Base-by-base conservation (phyloP, 306 rosid genomes). In the Acacia crassicarpa region DNA sequence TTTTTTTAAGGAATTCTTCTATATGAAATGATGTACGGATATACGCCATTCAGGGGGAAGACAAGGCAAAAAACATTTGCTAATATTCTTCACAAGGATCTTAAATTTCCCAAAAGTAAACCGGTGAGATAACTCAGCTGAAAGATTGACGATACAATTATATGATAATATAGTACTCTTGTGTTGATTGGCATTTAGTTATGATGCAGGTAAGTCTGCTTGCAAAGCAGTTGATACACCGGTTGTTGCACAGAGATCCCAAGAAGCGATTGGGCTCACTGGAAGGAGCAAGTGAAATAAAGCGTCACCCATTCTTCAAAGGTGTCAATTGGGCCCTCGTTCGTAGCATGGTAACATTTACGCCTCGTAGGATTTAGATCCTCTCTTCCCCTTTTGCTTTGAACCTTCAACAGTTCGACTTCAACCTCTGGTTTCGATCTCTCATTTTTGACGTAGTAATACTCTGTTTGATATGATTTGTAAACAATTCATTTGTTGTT, bases 51-150 rank as follows among this genome's bases (percentile, higher is more conserved):
- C 83, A 84, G 99, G 62, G 99, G 99, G 22, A 93, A 87, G 86
- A 89, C 97, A 63, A 93, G 99, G 87, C 99, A 93, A 77, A 95
- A 82, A 78, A 93, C 99, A 35, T 95, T 95, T 70, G 84, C 96
- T 82, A 93, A 95, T 72, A 89, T 95, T 89, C 99, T 95, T 79
- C 99, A 91, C 65, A 95, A 95, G 88, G 99, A 95, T 86, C 94
- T 95, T 68, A 95, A 91, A 80, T 95, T 95, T 88, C 94, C 99
- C 68, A 86, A 87, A 85, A 91, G 94, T 30, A 88, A 85, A 90
- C 87, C 76, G 85, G 99, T 95, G 75, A 88, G 87, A 40, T 63
- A 68, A 41, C 38, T 76, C 22, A 71, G 49, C 78, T 54, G 30
- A 40, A 67, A 15, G 13, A 35, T 40, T 27, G 48, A 35, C 2